Evolutionary conservation across 2,329 filamentous ascomycete species (phyloP).

Genomic region (Cladophialophora chaetospira): DNA sequence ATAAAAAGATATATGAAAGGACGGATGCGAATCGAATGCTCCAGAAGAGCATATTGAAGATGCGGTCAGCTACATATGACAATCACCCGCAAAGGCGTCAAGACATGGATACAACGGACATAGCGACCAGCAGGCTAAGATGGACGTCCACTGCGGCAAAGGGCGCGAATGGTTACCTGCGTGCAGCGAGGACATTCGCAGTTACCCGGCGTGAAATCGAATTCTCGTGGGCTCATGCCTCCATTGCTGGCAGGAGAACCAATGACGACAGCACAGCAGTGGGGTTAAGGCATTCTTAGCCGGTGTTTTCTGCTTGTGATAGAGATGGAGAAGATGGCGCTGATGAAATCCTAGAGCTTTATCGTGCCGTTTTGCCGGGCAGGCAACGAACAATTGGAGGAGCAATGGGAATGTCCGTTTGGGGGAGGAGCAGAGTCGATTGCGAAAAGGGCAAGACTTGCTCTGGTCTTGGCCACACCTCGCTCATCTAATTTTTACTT

Average conservation of each 20-base stretch:
- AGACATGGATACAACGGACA: conserved; percentile 4
- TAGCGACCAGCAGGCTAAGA: neutral
- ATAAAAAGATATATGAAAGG: conserved; percentile 1
- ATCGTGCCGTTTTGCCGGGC: conserved; percentile 23
- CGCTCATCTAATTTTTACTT: too few relatives aligned
- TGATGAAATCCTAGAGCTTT: neutral
- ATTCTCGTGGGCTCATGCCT: neutral
- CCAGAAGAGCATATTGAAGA: neutral
- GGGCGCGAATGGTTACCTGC: neutral
- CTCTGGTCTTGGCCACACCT: neutral
- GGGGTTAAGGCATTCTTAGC: conserved; percentile 16
- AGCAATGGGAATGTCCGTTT: neutral
- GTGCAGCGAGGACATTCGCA: conserved; percentile 7
- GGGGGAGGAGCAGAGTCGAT: neutral
- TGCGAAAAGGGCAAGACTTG: neutral
- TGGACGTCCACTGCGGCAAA: conserved; percentile 7
- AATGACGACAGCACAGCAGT: conserved; percentile 11
- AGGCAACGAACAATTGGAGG: conserved; percentile 3
- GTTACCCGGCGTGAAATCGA: conserved; percentile 5
- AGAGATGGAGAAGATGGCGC: conserved; percentile 11
- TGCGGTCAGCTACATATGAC: conserved; percentile 19
- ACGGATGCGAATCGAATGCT: neutral
- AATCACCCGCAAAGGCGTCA: neutral
- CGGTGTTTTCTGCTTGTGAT: neutral
- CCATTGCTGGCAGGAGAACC: conserved; percentile 2